These are phyloP conservation scores for Periconia sp. DNA, from an alignment of 2,329 filamentous ascomycete genomes.

Conservation along the genomic window DNA sequence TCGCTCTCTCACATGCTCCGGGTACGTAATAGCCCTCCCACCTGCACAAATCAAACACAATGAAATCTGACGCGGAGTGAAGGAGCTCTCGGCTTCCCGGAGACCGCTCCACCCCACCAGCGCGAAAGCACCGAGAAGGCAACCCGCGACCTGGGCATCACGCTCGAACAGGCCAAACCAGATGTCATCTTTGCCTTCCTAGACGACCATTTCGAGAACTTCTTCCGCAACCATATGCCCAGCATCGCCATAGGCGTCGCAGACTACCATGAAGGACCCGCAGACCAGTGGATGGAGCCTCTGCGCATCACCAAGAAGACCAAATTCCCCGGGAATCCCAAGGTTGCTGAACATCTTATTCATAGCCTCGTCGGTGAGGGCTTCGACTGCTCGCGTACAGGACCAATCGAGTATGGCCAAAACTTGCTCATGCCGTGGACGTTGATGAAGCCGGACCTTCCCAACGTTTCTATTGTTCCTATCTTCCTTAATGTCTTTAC, in stretches of 20 bases:
- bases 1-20: conserved; percentile 15
- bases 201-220: conserved; percentile 40
- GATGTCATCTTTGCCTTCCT: conserved; percentile 40
- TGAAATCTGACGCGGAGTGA: neutral
- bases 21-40: conserved; percentile 4
- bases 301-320: conserved; percentile 23
- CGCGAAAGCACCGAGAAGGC: conserved; percentile 30
- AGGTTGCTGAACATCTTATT: conserved; percentile 34
- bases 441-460: too few relatives aligned
- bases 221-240: conserved; percentile 37
- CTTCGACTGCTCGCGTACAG: too few relatives aligned
- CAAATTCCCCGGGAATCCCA: conserved; percentile 29
- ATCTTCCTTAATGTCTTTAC: too few relatives aligned
- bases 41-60: neutral
- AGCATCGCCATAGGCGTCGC: conserved; percentile 33
- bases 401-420: too few relatives aligned
- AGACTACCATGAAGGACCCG: conserved; percentile 30
- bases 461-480: too few relatives aligned
- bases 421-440: too few relatives aligned
- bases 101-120: conserved; percentile 30
- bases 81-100: conserved; percentile 35
- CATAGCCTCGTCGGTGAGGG: too few relatives aligned
- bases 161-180: conserved; percentile 30
- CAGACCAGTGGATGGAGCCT: conserved; percentile 36
- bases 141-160: conserved; percentile 31